A percentile compares a stretch with the other conserved stretches of the same genome.
Evolutionary conservation across 2,329 filamentous ascomycete species (phyloP).

Genomic region (Alternaria incomplexa): DNA sequence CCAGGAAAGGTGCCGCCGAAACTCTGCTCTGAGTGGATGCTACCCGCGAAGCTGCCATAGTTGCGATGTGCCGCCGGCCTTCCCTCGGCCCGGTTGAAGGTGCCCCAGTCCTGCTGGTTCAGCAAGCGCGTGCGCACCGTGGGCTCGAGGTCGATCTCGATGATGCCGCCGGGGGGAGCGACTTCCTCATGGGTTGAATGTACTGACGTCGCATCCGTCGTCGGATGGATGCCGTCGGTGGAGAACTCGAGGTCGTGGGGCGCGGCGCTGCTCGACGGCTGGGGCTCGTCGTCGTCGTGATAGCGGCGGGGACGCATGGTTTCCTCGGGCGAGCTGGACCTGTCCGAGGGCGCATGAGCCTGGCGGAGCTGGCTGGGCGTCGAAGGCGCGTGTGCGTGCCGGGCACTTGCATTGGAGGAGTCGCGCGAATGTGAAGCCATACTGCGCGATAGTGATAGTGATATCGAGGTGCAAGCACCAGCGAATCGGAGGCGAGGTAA

Average conservation of each 20-base stretch:
- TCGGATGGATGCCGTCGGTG: slow-evolving; percentile 41
- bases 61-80: slow-evolving; percentile 61
- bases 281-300: slow-evolving; percentile 19
- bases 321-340: slow-evolving; percentile 52
- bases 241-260: slow-evolving; percentile 30
- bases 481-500: slow-evolving; percentile 4
- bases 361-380: slow-evolving; percentile 51
- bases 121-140: slow-evolving; percentile 49
- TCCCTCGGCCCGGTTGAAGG: slow-evolving; percentile 76
- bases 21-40: slow-evolving; percentile 53
- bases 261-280: slow-evolving; percentile 19
- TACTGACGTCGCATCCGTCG: slow-evolving; percentile 38
- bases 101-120: slow-evolving; percentile 45
- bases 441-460: not conserved
- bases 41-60: slow-evolving; percentile 61
- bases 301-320: slow-evolving; percentile 37
- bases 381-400: slow-evolving; percentile 42
- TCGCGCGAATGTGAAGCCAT: slow-evolving; percentile 37
- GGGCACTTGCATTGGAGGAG: slow-evolving; percentile 38
- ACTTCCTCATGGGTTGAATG: slow-evolving; percentile 33
- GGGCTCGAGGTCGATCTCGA: slow-evolving; percentile 39
- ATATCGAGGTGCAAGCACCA: not conserved
- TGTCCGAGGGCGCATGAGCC: slow-evolving; percentile 50
- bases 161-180: slow-evolving; percentile 23
- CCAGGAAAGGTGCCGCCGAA: slow-evolving; percentile 48